Base-by-base conservation (phyloP, 2,329 filamentous ascomycete genomes). In the Chrysoporthe cubensis region DNA sequence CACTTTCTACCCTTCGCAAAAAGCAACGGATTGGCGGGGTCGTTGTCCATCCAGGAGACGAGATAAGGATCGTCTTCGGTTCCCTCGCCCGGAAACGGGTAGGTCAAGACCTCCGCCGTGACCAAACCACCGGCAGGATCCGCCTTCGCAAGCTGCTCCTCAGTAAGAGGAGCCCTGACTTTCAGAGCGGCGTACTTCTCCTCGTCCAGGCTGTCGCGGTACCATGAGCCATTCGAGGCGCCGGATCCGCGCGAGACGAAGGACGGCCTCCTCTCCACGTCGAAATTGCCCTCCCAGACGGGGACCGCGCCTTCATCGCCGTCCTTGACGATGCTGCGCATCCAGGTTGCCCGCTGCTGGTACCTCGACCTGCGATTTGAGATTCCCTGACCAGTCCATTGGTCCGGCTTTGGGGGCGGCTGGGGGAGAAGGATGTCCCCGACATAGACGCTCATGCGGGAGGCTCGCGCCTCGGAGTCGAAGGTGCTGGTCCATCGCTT, bases 21-120 rank as follows among this genome's bases (percentile, higher is more conserved):
- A 14, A 70, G 73, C 76, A 82, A 77, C 0, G 81, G 80, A 65
- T 84, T 83, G 67, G 81, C 76, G 2, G 80, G 78, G 67, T 84
- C 82, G 59, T 81, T 77, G 26, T 80, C 77, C 66, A 83, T 78
- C 80, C 80, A 84, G 60, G 81, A 79, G 62, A 84, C 79, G 11
- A 81, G 74, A 68, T 77, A 82, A 1, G 81, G 81, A 67, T 82
- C 80, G 14, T 80, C 79, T 16, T 78, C 76, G 43, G 80, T 82
- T 62, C 81, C 81, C 4, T 75, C 74, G 34, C 81, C 81, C 11
- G 78, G 75, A 67, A 82, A 82, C 0, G 78, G 73, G 71, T 78
- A 79, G 65, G 80, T 77, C 32, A 75, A 60, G 44, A 76, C 72
- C 21, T 75, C 74, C 8, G 64, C 40, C 16, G 71, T 64, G 14